These are phyloP conservation scores for Dactylellina haptotyla DNA, from an alignment of 2,329 filamentous ascomycete genomes.

Conservation along the genomic window DNA sequence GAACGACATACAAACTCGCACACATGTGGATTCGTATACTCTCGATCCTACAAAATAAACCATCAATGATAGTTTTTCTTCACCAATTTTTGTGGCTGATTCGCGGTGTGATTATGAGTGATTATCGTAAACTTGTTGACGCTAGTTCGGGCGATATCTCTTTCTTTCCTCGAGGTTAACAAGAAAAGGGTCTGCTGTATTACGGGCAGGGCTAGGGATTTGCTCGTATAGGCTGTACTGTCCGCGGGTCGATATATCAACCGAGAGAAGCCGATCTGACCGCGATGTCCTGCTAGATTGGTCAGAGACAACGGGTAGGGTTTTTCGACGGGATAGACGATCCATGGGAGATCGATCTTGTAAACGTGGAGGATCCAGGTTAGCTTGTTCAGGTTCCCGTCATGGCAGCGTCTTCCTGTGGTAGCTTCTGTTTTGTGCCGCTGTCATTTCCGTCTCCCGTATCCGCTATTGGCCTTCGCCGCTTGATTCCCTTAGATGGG, in stretches of 20 bases:
- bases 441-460: background rate
- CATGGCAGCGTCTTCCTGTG: slow-evolving; percentile 2
- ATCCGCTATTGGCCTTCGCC: background rate
- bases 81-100: background rate
- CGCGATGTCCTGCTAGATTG: too few relatives aligned
- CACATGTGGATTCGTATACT: slow-evolving; percentile 16
- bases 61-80: slow-evolving; percentile 32
- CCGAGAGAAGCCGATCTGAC: too few relatives aligned
- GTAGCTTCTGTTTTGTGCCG: background rate
- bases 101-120: too few relatives aligned
- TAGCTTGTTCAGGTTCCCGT: slow-evolving; percentile 4
- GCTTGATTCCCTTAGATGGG: background rate
- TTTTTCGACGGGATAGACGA: background rate
- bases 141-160: too few relatives aligned
- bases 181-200: background rate
- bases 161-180: too few relatives aligned
- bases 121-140: too few relatives aligned
- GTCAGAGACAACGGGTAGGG: background rate
- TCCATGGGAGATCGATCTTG: background rate
- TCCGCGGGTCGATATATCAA: too few relatives aligned
- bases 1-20: background rate
- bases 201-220: background rate
- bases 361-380: background rate
- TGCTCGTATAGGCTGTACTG: background rate
- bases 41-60: background rate